These are phyloP conservation scores for Gorgonomyces haynaldii DNA, from an alignment of 192 early-diverging fungal species.

Conservation along the genomic window DNA sequence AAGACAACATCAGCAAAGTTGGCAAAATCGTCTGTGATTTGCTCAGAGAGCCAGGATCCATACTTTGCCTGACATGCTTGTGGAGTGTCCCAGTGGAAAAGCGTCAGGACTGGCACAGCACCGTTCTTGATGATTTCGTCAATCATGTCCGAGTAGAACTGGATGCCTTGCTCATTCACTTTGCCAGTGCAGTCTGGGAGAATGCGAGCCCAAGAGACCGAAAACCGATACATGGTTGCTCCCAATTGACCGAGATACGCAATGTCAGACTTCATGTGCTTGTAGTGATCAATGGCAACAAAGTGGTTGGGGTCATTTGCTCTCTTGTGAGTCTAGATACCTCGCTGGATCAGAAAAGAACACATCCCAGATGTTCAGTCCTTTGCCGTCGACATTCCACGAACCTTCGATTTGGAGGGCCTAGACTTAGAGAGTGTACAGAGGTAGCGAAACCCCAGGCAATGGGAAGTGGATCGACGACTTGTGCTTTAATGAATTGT, in stretches of 20 bases:
- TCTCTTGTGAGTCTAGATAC: no score
- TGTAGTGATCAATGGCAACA: conserved; percentile 13
- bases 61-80: conserved; percentile 18
- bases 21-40: conserved; percentile 19
- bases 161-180: conserved; percentile 13
- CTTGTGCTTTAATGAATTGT: no score
- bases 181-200: conserved; percentile 17
- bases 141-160: conserved; percentile 17
- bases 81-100: conserved; percentile 22
- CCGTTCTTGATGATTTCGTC: conserved; percentile 12
- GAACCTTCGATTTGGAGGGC: conserved; percentile 34
- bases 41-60: background rate
- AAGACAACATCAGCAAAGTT: conserved; percentile 19
- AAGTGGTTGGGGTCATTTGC: background rate
- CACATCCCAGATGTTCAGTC: conserved; percentile 24
- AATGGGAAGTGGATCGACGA: background rate
- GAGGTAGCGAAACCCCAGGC: conserved; percentile 15
- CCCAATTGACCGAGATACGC: conserved; percentile 8
- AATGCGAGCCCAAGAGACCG: conserved; percentile 20
- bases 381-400: conserved; percentile 30
- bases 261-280: conserved; percentile 11
- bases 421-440: no score
- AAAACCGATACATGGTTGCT: conserved; percentile 22
- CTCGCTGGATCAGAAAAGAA: conserved; percentile 1
- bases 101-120: conserved; percentile 14